Evolutionary conservation across 1,139 yeast genomes (phyloP).

Genomic region (Taphrina deformans): DNA sequence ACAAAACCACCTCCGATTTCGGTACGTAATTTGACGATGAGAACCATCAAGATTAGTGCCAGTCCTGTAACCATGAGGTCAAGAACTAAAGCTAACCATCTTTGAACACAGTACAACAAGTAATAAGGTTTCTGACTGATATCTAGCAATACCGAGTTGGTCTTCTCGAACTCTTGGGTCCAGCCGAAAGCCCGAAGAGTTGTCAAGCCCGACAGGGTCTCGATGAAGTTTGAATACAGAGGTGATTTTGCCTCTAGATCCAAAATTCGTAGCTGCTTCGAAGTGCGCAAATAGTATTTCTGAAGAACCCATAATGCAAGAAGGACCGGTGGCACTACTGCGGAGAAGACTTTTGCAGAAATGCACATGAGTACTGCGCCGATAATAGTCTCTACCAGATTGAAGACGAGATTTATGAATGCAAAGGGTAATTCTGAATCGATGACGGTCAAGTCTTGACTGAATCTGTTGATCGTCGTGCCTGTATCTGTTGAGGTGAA

Average conservation of each 20-base stretch:
- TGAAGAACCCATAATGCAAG: constrained; percentile 55
- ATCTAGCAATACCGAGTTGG: constrained; percentile 56
- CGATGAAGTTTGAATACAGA: constrained; percentile 94
- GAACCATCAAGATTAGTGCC: constrained; percentile 54
- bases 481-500: constrained; percentile 71
- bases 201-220: constrained; percentile 88
- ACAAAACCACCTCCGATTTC: constrained; percentile 62
- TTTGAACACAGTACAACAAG: constrained; percentile 64
- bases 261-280: constrained; percentile 77
- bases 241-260: constrained; percentile 56
- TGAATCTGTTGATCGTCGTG: constrained; percentile 67
- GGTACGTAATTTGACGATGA: constrained; percentile 66
- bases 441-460: constrained; percentile 65
- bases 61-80: constrained; percentile 55
- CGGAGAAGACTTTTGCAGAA: constrained; percentile 73
- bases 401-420: constrained; percentile 52
- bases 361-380: constrained; percentile 65
- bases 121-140: constrained; percentile 71
- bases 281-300: constrained; percentile 69
- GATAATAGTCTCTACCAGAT: constrained; percentile 59
- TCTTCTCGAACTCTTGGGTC: constrained; percentile 67
- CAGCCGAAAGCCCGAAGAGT: constrained; percentile 96
- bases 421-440: constrained; percentile 59
- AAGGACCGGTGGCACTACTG: constrained; percentile 61
- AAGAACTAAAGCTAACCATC: constrained; percentile 72